phyloP scores from a whole-genome alignment of 75 land plant species.

The Adiantum capillusveneris region DNA sequence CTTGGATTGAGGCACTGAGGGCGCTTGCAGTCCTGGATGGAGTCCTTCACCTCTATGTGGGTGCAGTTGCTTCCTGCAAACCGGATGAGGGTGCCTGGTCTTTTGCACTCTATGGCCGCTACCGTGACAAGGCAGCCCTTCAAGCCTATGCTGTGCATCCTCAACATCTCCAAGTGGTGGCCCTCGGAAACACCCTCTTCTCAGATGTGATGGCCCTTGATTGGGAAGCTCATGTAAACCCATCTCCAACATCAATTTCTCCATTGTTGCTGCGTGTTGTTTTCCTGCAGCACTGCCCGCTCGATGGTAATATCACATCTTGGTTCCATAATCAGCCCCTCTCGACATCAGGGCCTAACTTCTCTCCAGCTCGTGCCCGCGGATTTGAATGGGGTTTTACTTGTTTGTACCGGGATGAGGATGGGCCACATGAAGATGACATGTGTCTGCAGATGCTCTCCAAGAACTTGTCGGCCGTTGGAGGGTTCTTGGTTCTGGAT shows the following conservation, averaged over 20 bases:
- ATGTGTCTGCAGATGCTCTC: no score
- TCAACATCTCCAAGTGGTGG: not conserved
- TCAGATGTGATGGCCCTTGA: not conserved
- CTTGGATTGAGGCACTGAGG: not conserved
- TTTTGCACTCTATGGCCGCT: not conserved
- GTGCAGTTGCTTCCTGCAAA: not conserved
- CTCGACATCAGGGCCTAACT: not conserved
- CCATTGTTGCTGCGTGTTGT: no score
- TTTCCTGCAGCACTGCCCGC: no score
- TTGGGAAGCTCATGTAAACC: not conserved
- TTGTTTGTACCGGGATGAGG: no score
- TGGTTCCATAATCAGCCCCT: no score
- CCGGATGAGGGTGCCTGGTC: not conserved
- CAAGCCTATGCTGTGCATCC: slow-evolving; percentile 3
- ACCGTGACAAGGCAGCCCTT: slow-evolving; percentile 3
- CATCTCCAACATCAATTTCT: no score
- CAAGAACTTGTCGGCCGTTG: no score
- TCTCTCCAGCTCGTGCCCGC: slow-evolving; percentile 5
- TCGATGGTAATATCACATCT: no score
- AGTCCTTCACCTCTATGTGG: not conserved
- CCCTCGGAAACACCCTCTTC: not conserved
- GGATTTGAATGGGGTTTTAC: slow-evolving; percentile 3
- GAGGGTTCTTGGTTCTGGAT: no score
- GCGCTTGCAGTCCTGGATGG: slow-evolving; percentile 1
- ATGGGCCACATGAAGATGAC: no score